A percentile compares a stretch with the other conserved stretches of the same genome.
phyloP scores from a whole-genome alignment of 1,284 basidiomycete species.

The Peniophora sp. region DNA sequence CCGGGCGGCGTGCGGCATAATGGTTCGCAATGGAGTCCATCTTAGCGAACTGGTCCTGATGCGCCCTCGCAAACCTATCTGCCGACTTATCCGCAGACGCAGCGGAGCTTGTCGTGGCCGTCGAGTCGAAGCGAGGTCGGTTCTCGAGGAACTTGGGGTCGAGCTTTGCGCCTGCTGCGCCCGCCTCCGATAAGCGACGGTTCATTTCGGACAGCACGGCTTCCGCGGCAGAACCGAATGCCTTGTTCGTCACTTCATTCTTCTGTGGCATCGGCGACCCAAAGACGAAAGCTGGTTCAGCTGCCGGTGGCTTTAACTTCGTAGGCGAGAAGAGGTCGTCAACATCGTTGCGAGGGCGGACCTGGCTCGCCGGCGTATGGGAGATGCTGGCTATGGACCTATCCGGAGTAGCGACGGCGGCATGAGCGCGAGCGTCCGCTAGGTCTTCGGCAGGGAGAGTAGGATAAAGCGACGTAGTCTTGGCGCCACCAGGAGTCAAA shows the following conservation, averaged over 20 bases:
- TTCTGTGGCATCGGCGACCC: slow-evolving; percentile 62
- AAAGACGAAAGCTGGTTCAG: slow-evolving; percentile 46
- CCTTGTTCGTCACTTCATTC: slow-evolving; percentile 41
- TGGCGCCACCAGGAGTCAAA: slow-evolving; percentile 24
- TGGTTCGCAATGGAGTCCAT: slow-evolving; percentile 71
- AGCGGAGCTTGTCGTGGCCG: background rate
- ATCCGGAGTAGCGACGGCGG: background rate
- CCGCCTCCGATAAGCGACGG: slow-evolving; percentile 43
- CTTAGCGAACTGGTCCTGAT: slow-evolving; percentile 57
- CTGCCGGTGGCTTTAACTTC: slow-evolving; percentile 7
- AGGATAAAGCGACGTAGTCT: slow-evolving; percentile 34
- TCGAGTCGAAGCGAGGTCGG: background rate
- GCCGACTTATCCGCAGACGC: background rate
- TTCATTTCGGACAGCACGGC: slow-evolving; percentile 75
- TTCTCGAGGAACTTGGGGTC: slow-evolving; percentile 23
- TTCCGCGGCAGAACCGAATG: slow-evolving; percentile 54
- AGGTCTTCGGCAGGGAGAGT: slow-evolving; percentile 39
- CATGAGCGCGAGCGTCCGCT: slow-evolving; percentile 5
- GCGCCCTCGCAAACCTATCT: slow-evolving; percentile 49
- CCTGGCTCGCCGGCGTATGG: slow-evolving; percentile 7
- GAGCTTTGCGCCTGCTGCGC: slow-evolving; percentile 28
- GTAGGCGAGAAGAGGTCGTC: slow-evolving; percentile 33
- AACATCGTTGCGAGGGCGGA: slow-evolving; percentile 12
- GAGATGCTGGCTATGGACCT: slow-evolving; percentile 3
- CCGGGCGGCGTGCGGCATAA: slow-evolving; percentile 42